These are phyloP conservation scores for Paramecium octaurelia DNA, from an alignment of 73 alveolate genomes.

Conservation along the genomic window DNA sequence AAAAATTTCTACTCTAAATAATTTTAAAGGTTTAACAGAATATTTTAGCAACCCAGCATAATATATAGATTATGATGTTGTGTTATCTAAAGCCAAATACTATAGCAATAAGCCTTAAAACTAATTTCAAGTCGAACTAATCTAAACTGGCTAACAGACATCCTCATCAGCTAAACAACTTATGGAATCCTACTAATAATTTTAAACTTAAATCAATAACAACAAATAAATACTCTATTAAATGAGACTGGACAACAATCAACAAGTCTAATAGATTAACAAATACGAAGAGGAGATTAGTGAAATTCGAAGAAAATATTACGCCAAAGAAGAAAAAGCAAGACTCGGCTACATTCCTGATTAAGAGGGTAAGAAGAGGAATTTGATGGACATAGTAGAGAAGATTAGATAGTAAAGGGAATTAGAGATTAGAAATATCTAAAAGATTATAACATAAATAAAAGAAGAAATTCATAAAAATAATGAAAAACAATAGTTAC, in stretches of 20 bases:
- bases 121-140: background rate
- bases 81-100: conserved; percentile 10
- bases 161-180: background rate
- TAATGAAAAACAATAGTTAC: background rate
- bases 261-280: background rate
- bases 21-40: conserved; percentile 48
- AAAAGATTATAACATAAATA: background rate
- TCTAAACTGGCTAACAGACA: background rate
- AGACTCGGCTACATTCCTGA: conserved; percentile 28
- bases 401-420: conserved; percentile 12
- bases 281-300: conserved; percentile 22
- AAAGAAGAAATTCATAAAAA: background rate
- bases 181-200: conserved; percentile 5
- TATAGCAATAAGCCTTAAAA: conserved; percentile 8
- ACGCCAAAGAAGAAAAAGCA: conserved; percentile 15
- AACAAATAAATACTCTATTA: background rate
- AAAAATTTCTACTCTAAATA: conserved; percentile 13
- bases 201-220: background rate
- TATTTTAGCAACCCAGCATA: conserved; percentile 40
- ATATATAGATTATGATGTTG: conserved; percentile 39
- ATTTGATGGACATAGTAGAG: conserved; percentile 23
- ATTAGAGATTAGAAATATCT: background rate
- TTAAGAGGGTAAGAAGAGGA: conserved; percentile 3
- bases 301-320: conserved; percentile 18
- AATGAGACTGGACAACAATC: conserved; percentile 31